Conservation (phyloP, 75 land plant species). For the Picea glauca region DNA sequence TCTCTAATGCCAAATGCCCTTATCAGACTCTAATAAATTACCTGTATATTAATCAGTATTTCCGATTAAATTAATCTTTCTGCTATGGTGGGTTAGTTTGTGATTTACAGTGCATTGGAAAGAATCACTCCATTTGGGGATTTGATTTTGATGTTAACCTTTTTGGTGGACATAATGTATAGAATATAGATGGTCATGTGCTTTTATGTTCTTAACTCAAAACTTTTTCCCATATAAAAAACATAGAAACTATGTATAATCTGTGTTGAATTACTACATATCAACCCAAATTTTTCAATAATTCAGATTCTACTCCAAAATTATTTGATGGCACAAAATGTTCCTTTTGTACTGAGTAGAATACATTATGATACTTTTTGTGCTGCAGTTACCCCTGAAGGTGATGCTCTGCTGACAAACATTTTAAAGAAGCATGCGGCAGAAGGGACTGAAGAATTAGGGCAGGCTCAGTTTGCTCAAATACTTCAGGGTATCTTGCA, state of each 20-base stretch:
- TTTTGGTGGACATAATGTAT: no score
- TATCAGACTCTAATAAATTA: no score
- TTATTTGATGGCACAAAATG: background rate
- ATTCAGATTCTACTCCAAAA: background rate
- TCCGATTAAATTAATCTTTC: no score
- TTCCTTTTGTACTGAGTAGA: background rate
- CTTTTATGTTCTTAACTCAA: background rate
- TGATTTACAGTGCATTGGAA: no score
- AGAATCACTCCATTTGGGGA: no score
- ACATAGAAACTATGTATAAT: background rate
- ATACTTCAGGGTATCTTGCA: conserved; percentile 72
- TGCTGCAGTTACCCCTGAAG: conserved; percentile 25
- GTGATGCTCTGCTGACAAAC: conserved; percentile 35
- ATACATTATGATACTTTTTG: background rate
- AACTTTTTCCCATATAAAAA: no score
- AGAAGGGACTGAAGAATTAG: conserved; percentile 52
- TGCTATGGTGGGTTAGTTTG: no score
- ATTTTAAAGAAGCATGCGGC: conserved; percentile 61
- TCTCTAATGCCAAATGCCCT: no score
- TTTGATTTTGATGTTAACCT: no score
- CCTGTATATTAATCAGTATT: no score
- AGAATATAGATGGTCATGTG: no score
- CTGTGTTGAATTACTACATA: background rate
- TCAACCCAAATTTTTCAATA: background rate
- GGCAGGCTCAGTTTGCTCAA: conserved; percentile 86